Evolutionary conservation across 208 protist genomes (phyloP), one percentile per base, ranked within the genome.

Genomic region (Polymyxa betae): DNA sequence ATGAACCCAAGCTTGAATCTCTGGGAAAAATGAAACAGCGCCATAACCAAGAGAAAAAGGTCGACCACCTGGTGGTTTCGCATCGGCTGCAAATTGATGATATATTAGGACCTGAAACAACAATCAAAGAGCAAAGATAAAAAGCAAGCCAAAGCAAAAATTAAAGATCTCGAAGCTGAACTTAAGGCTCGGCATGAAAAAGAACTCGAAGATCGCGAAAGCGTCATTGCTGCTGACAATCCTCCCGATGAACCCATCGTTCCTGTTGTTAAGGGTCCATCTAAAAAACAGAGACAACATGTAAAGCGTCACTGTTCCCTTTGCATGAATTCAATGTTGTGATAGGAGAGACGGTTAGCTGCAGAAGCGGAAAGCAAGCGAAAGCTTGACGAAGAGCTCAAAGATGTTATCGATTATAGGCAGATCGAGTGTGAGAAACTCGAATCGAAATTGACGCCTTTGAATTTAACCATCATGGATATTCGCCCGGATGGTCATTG

Each of bases 91-190:
- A n/a, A n/a, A n/a, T n/a, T n/a, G n/a, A n/a, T n/a, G n/a, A n/a
- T n/a, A n/a, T n/a, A n/a, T n/a, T n/a, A n/a, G n/a, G n/a, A n/a
- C n/a, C n/a, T n/a, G n/a, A n/a, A n/a, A n/a, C n/a, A n/a, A n/a
- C n/a, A n/a, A n/a, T n/a, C n/a, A n/a, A n/a, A n/a, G n/a, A n/a
- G n/a, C n/a, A 66, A 66, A 16, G 54, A 16, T 16, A 66, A 66
- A 29, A 66, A 66, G 54, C 54, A 66, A 29, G 54, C 54, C 20
- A 66, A 66, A 29, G 54, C 54, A 32, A 16, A 29, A 16, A 29
- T 66, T 29, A 66, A 66, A 29, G 20, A 66, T 16, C 54, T 66
- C 54, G 54, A 66, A 66, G 54, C 54, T 66, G 54, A 66, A 66
- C 29, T 66, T 16, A 66, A 66, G 54, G 54, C 16, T 16, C 54